Evolutionary conservation across 768 basidiomycete genomes (phyloP).

Genomic region (Leccinum sublutescens): DNA sequence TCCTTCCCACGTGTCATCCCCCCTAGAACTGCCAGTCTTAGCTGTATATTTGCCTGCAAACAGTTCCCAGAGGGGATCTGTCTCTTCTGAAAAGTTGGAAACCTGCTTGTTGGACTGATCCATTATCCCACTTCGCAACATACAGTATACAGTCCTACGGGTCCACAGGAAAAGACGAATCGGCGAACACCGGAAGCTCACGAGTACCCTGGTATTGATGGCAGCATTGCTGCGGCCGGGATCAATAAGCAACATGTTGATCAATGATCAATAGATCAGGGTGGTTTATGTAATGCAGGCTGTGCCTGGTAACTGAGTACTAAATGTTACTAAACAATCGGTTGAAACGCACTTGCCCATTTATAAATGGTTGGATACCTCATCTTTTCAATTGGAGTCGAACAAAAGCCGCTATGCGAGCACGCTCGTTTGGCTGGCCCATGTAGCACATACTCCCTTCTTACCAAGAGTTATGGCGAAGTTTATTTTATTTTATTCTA

Average conservation of each 20-base stretch:
- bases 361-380: neutral
- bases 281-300: neutral
- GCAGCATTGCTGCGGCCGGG: neutral
- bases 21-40: neutral
- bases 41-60: no score
- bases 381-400: neutral
- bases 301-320: neutral
- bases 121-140: no score
- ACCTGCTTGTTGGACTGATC: neutral
- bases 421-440: neutral
- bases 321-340: no score
- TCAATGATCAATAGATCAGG: neutral
- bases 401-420: neutral
- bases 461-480: no score
- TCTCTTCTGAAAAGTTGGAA: neutral
- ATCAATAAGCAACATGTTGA: no score
- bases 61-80: neutral
- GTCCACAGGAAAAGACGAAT: neutral
- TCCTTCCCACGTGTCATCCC: neutral
- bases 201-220: neutral
- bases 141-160: neutral
- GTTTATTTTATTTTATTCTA: no score
- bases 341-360: neutral
- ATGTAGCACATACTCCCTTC: no score
- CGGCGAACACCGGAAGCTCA: neutral